Percentiles rank a stretch among this genome's conserved stretches.
These are phyloP conservation scores for Coriaria nepalensis DNA, from an alignment of 306 rosid species.

Conservation along the genomic window DNA sequence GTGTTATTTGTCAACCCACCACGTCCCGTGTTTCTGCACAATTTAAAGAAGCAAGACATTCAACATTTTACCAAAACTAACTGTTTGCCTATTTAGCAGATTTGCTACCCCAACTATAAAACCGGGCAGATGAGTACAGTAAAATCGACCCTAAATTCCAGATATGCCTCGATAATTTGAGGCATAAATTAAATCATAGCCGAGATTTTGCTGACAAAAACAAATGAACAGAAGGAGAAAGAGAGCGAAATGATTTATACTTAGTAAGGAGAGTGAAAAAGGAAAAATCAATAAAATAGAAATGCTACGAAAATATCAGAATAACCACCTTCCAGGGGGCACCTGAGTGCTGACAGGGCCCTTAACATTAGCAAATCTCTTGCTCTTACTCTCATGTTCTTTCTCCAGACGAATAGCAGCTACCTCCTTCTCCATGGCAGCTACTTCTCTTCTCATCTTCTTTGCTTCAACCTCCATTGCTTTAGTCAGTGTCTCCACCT, in stretches of 20 bases:
- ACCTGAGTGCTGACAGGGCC: conserved; percentile 66
- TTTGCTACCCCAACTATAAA: not conserved
- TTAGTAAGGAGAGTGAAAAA: not conserved
- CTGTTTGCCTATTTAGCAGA: not conserved
- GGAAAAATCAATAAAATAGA: not conserved
- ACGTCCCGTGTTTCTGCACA: conserved; percentile 58
- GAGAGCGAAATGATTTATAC: conserved; percentile 1
- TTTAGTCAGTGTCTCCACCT: conserved; percentile 93
- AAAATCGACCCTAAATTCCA: no score
- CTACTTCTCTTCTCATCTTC: conserved; percentile 99
- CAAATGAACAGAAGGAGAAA: no score
- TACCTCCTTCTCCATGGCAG: conserved; percentile 95
- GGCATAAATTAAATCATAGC: no score
- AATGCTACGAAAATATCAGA: not conserved
- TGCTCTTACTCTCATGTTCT: conserved; percentile 81
- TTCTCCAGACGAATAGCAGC: conserved; percentile 99
- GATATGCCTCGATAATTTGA: no score
- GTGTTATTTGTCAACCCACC: conserved; percentile 97
- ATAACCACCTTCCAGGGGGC: conserved; percentile 75
- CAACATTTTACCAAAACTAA: not conserved
- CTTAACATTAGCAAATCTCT: conserved; percentile 58
- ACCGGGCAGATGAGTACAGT: no score
- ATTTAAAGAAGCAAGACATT: conserved; percentile 18
- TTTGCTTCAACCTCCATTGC: conserved; percentile 99
- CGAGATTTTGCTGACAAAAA: no score